phyloP scores from a whole-genome alignment of 306 rosid genomes.

The Prunus dulcis region DNA sequence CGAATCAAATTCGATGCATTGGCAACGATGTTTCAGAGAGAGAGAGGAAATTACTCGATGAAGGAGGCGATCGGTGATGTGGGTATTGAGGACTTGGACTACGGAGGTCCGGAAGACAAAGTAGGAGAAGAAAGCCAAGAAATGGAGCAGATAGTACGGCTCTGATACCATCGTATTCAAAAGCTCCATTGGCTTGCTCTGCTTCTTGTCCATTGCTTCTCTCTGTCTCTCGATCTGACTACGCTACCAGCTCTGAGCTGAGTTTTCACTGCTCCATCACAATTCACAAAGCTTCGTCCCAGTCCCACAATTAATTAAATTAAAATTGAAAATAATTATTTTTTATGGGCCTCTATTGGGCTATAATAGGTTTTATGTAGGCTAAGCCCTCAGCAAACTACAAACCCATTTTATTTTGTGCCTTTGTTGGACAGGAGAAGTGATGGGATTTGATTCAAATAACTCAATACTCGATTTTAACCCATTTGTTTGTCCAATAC shows the following conservation, averaged over 20 bases:
- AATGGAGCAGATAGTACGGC: slow-evolving; percentile 70
- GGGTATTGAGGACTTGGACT: slow-evolving; percentile 37
- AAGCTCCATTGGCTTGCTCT: slow-evolving; percentile 35
- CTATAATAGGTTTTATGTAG: too few species aligned
- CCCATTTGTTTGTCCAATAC: too few species aligned
- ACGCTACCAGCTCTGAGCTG: neutral
- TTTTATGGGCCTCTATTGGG: neutral
- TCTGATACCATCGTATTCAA: slow-evolving; percentile 66
- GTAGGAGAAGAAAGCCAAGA: slow-evolving; percentile 79
- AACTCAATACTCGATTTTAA: too few species aligned
- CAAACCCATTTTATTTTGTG: neutral
- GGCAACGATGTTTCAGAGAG: neutral
- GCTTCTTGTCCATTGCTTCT: slow-evolving; percentile 33
- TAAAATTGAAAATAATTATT: neutral
- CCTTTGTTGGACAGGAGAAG: too few species aligned
- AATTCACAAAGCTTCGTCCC: neutral
- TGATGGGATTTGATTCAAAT: too few species aligned
- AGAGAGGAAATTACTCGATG: slow-evolving; percentile 50
- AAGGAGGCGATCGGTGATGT: slow-evolving; percentile 41
- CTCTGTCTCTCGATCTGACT: slow-evolving; percentile 4
- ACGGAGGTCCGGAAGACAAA: slow-evolving; percentile 62
- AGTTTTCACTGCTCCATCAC: neutral
- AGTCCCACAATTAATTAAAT: neutral
- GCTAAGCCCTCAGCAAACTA: neutral
- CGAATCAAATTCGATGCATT: neutral